Percentiles rank a stretch among this genome's conserved stretches.
These are phyloP conservation scores for Bipolaris oryzae DNA, from an alignment of 2,329 filamentous ascomycete species.

Conservation along the genomic window DNA sequence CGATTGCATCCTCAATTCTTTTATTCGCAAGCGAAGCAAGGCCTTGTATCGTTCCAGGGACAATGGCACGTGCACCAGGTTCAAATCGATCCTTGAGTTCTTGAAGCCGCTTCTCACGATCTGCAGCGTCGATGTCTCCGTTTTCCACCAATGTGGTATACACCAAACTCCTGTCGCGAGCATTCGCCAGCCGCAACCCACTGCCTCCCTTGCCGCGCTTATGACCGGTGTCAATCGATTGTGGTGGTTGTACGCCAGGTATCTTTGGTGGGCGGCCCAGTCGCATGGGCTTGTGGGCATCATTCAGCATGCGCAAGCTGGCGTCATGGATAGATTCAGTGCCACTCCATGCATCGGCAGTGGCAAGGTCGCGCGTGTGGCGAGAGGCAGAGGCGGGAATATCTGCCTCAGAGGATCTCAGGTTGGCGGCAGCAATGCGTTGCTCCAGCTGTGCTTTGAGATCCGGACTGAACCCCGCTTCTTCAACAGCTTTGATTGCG, in stretches of 20 bases:
- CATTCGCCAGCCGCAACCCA: conserved; percentile 58
- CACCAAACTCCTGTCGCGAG: conserved; percentile 63
- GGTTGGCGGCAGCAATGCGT: conserved; percentile 62
- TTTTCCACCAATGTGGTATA: conserved; percentile 60
- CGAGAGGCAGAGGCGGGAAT: conserved; percentile 68
- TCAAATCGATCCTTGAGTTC: conserved; percentile 83
- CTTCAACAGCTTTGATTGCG: conserved; percentile 62
- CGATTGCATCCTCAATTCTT: conserved; percentile 91
- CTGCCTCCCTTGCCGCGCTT: conserved; percentile 48
- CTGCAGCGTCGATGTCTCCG: conserved; percentile 67
- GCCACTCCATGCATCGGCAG: conserved; percentile 76
- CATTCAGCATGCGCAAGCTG: conserved; percentile 77
- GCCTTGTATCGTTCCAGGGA: conserved; percentile 79
- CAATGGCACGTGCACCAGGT: conserved; percentile 72
- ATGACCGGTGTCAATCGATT: conserved; percentile 41
- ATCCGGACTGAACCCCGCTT: conserved; percentile 67
- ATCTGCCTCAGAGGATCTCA: conserved; percentile 60
- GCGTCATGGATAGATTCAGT: conserved; percentile 75
- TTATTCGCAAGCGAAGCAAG: conserved; percentile 86
- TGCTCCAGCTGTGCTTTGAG: conserved; percentile 64
- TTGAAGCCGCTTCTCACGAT: conserved; percentile 72
- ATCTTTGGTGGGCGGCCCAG: conserved; percentile 24
- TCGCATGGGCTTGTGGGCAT: conserved; percentile 61
- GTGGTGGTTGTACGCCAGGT: conserved; percentile 33
- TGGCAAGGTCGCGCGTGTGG: conserved; percentile 71